phyloP scores from a whole-genome alignment of 1,284 basidiomycete species.

The Ceratobasidium sp. region DNA sequence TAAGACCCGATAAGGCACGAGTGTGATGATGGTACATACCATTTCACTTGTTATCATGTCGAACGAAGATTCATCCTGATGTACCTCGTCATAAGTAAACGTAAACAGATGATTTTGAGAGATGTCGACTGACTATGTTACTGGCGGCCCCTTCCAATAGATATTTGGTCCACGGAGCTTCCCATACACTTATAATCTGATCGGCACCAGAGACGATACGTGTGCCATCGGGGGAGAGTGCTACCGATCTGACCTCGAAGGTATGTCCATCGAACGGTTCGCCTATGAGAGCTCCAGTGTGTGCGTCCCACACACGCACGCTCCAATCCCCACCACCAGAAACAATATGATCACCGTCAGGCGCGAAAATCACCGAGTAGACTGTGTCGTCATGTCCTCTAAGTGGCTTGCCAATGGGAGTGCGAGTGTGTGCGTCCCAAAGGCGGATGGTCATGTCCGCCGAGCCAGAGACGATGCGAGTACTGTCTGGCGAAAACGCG shows the following conservation, averaged over 20 bases:
- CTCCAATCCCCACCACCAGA: conserved; percentile 58
- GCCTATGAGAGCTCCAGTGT: background rate
- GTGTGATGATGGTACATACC: too few relatives aligned
- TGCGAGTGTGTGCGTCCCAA: conserved; percentile 39
- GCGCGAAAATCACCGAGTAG: conserved; percentile 60
- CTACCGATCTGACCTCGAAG: background rate
- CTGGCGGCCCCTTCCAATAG: too few relatives aligned
- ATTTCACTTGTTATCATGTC: background rate
- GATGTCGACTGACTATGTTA: too few relatives aligned
- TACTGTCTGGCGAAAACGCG: conserved; percentile 37
- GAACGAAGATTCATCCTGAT: too few relatives aligned
- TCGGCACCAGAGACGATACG: conserved; percentile 13
- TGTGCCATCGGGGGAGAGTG: conserved; percentile 15
- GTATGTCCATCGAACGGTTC: background rate
- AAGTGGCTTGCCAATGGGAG: conserved; percentile 48
- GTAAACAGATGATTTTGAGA: too few relatives aligned
- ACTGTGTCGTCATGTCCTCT: conserved; percentile 61
- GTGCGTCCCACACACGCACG: too few relatives aligned
- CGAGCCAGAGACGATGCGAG: conserved; percentile 38
- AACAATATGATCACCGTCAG: conserved; percentile 59
- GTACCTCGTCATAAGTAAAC: too few relatives aligned
- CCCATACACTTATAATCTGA: conserved; percentile 29
- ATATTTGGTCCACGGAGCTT: background rate
- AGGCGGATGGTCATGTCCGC: conserved; percentile 38
- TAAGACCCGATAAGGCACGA: too few relatives aligned